Evolutionary conservation across 164 flowering plant species (phyloP), one percentile per base, ranked within the genome.

Genomic region (Amborella trichopoda): DNA sequence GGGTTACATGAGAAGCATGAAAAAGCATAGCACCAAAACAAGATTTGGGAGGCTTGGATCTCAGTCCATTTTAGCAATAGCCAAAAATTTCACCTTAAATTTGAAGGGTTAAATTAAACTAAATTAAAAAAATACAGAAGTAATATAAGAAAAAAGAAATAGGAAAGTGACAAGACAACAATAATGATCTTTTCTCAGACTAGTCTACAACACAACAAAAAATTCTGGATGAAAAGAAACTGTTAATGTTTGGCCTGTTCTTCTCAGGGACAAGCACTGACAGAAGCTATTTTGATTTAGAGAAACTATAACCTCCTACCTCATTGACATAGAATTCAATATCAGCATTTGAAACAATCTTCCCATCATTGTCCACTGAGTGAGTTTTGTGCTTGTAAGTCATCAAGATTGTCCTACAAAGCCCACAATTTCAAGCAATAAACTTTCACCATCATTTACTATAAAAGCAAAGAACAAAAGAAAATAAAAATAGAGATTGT

Each of bases 361-460:
- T 84, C 55, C 96, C 88, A 36, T 80, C 90, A 43, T 52, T 53
- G 53, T 73, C 86, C 49, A 84, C 91, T 25, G 82, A 65, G 71
- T 87, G 96, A 3, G 86, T 84, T 61, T 91, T 91, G 64, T 91
- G 99, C 72, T 91, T 91, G 82, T 82, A 91, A 16, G 94, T 82
- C 86, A 91, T 67, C 79, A 91, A 70, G 40, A 91, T 88, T 48
- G 95, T 78, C 82, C 95, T 91, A 76, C n/a, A 48, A 43, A 12
- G 18, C 32, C 30, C 53, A 8, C 39, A 56, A 47, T 17, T 18
- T 17, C 28, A 40, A 17, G 21, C 54, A n/a, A n/a, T n/a, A n/a
- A n/a, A n/a, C n/a, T n/a, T n/a, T n/a, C n/a, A n/a, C n/a, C n/a
- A n/a, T n/a, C n/a, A n/a, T n/a, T n/a, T n/a, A n/a, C n/a, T n/a